A percentile compares a stretch with the other conserved stretches of the same genome.
Evolutionary conservation across 768 basidiomycete genomes (phyloP).

Genomic region (Rhodotorula kratochvilovae): DNA sequence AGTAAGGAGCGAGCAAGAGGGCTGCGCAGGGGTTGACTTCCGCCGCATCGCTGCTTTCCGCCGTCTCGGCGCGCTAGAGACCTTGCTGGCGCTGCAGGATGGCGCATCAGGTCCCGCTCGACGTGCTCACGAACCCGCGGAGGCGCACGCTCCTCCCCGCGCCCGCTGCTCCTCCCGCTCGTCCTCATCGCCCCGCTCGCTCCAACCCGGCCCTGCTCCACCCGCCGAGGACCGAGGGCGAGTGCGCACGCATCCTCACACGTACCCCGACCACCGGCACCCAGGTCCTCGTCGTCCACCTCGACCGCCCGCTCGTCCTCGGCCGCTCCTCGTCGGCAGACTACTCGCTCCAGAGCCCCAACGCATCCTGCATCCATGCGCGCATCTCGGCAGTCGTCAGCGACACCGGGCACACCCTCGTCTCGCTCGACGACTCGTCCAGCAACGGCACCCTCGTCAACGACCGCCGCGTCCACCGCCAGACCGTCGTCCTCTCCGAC

Average conservation of each 20-base stretch:
- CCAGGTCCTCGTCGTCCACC: neutral
- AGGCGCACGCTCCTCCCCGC: neutral
- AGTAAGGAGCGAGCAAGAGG: too few species aligned
- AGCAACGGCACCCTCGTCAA: slow-evolving; percentile 32
- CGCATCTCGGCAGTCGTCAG: slow-evolving; percentile 1
- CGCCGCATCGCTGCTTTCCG: too few species aligned
- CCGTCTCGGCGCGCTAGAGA: too few species aligned
- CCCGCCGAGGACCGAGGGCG: neutral
- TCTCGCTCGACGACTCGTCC: slow-evolving; percentile 14
- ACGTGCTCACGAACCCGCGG: too few species aligned
- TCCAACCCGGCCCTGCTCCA: neutral
- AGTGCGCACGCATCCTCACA: neutral
- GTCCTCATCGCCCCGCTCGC: too few species aligned
- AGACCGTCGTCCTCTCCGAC: slow-evolving; percentile 15
- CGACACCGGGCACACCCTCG: slow-evolving; percentile 27
- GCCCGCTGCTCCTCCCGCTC: neutral
- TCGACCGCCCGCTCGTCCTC: neutral
- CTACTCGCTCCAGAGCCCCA: neutral
- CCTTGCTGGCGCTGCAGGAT: too few species aligned
- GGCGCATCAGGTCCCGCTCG: too few species aligned
- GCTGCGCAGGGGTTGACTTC: too few species aligned
- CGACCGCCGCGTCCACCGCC: neutral
- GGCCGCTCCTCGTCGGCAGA: neutral
- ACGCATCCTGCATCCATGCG: neutral
- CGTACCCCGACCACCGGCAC: neutral